Evolutionary conservation across 2,329 filamentous ascomycete species (phyloP).

Genomic region (Fusarium sp.): DNA sequence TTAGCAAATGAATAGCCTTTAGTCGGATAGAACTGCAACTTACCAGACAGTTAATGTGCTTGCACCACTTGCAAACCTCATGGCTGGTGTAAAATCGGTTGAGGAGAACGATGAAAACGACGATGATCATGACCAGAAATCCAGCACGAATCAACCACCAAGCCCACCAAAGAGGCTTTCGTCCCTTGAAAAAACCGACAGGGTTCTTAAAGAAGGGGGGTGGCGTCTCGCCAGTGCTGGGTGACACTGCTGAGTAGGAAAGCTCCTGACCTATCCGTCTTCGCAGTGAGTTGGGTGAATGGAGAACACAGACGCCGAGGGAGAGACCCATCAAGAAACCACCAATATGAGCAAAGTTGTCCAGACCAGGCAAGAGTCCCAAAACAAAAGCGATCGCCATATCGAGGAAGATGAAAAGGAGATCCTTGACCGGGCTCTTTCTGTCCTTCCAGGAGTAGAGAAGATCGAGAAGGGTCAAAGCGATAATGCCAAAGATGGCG

Average conservation of each 20-base stretch:
- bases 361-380: constrained; percentile 88
- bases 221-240: constrained; percentile 60
- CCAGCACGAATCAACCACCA: constrained; percentile 93
- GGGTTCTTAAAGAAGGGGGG: constrained; percentile 71
- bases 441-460: constrained; percentile 93
- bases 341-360: constrained; percentile 98
- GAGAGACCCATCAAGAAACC: constrained; percentile 93
- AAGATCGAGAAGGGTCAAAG: constrained; percentile 87
- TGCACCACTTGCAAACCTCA: constrained; percentile 89
- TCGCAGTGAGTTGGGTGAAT: constrained; percentile 85
- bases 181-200: constrained; percentile 87
- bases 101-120: constrained; percentile 87
- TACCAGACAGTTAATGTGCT: constrained; percentile 92
- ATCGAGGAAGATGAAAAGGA: constrained; percentile 89
- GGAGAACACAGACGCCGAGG: constrained; percentile 86
- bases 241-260: constrained; percentile 77
- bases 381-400: constrained; percentile 91
- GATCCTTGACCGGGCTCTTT: constrained; percentile 79
- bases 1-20: constrained; percentile 37
- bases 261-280: constrained; percentile 78
- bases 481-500: constrained; percentile 90
- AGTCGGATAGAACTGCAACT: constrained; percentile 56
- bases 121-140: constrained; percentile 81
- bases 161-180: constrained; percentile 95
- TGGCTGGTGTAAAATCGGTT: constrained; percentile 87